These are phyloP conservation scores for Pseudocercospora ulei DNA, from an alignment of 2,329 filamentous ascomycete species.

Conservation along the genomic window DNA sequence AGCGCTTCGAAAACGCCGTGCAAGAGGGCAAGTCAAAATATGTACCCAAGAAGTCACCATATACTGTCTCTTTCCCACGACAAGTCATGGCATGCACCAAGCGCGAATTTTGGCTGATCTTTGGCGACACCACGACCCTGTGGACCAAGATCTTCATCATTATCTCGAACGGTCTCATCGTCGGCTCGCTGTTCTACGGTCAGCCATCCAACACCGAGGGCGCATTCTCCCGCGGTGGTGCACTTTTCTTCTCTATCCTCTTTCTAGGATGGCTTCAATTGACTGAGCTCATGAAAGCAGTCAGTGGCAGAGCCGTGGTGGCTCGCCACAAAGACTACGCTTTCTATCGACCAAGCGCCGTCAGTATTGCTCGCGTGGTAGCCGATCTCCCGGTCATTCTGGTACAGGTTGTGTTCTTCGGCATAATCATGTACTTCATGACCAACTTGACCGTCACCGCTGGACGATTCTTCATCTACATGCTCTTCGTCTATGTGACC, in stretches of 20 bases:
- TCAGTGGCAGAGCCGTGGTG: constrained; percentile 60
- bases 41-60: constrained; percentile 59
- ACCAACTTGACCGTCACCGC: constrained; percentile 49
- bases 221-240: constrained; percentile 54
- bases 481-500: constrained; percentile 54
- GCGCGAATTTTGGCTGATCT: constrained; percentile 68
- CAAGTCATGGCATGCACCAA: constrained; percentile 61
- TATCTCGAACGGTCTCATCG: constrained; percentile 61
- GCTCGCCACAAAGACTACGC: constrained; percentile 59
- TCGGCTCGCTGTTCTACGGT: constrained; percentile 69
- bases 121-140: constrained; percentile 63
- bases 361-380: constrained; percentile 52
- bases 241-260: constrained; percentile 57
- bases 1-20: constrained; percentile 54
- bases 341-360: constrained; percentile 60
- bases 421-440: constrained; percentile 58
- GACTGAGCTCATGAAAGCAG: constrained; percentile 67
- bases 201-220: constrained; percentile 51
- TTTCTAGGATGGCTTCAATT: constrained; percentile 64
- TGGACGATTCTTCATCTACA: constrained; percentile 57
- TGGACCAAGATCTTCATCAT: constrained; percentile 74
- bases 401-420: constrained; percentile 51
- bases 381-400: constrained; percentile 55
- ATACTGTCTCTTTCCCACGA: constrained; percentile 62
- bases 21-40: constrained; percentile 56